phyloP scores from a whole-genome alignment of 305 asterid genomes.

The Solanum hybrid region DNA sequence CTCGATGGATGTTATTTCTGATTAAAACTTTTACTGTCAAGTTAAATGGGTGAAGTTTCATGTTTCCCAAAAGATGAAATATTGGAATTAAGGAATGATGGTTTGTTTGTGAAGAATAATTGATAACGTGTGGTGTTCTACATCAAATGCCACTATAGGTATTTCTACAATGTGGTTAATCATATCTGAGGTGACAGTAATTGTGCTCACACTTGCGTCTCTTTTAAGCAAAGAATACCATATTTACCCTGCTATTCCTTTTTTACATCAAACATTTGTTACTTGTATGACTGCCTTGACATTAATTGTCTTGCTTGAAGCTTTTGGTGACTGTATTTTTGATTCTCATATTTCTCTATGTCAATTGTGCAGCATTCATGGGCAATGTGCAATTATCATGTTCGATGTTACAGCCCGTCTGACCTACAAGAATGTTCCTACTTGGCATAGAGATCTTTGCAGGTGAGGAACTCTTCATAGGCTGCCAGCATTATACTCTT shows the following conservation, averaged over 20 bases:
- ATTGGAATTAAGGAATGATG: neutral
- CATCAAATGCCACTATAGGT: neutral
- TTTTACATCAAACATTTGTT: neutral
- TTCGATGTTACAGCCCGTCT: slow-evolving; percentile 80
- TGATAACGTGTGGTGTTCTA: neutral
- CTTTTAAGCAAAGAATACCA: neutral
- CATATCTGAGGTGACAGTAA: neutral
- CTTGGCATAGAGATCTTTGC: slow-evolving; percentile 93
- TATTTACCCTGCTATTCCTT: neutral
- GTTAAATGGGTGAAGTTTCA: neutral
- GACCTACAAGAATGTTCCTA: slow-evolving; percentile 82
- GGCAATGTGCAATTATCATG: slow-evolving; percentile 89
- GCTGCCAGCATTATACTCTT: neutral
- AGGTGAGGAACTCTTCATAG: slow-evolving; percentile 18
- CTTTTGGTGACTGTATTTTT: neutral
- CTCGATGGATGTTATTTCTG: neutral
- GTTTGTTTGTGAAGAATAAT: neutral
- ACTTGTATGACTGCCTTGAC: neutral
- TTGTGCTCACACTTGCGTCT: neutral
- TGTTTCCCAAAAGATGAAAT: neutral
- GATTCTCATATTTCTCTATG: neutral
- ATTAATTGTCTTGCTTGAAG: neutral
- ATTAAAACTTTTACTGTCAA: neutral
- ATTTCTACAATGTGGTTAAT: neutral
- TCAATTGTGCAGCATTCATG: slow-evolving; percentile 60